phyloP scores from a whole-genome alignment of 805 yeast species.

The Candida qinlingensis region DNA sequence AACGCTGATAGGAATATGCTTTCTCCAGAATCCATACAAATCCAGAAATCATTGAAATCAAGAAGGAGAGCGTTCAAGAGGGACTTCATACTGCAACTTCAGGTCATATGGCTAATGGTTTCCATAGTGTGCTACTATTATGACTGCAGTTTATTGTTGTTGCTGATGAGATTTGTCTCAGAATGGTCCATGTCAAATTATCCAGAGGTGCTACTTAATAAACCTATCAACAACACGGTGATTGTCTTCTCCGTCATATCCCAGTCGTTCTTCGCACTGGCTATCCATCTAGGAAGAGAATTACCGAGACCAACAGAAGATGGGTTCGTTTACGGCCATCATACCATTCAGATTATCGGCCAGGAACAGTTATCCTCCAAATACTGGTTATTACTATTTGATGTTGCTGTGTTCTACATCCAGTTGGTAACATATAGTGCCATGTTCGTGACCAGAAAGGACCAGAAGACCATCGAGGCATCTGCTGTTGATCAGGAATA shows the following conservation, averaged over 20 bases:
- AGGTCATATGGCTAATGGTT: constrained; percentile 7
- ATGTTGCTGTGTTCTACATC: constrained; percentile 13
- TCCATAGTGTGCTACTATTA: constrained; percentile 16
- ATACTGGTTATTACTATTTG: constrained; percentile 13
- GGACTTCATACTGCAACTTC: constrained; percentile 8
- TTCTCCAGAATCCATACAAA: constrained; percentile 5
- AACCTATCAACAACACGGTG: neutral
- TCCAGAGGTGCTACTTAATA: neutral
- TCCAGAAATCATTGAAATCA: constrained; percentile 11
- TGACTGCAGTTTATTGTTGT: constrained; percentile 23
- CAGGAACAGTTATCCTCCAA: constrained; percentile 15
- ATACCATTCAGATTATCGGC: constrained; percentile 23
- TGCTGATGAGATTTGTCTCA: constrained; percentile 13
- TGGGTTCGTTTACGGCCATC: constrained; percentile 25
- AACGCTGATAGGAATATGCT: neutral
- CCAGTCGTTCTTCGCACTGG: neutral
- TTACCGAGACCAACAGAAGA: constrained; percentile 20
- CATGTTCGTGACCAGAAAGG: constrained; percentile 6
- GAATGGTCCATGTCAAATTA: constrained; percentile 6
- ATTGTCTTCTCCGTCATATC: neutral
- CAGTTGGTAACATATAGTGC: constrained; percentile 17
- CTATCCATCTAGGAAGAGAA: constrained; percentile 11
- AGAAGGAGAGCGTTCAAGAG: constrained; percentile 12
- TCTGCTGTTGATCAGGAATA: constrained; percentile 7
- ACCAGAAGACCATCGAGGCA: neutral